These are phyloP conservation scores for Pseudomassariella vexata DNA, from an alignment of 2,329 filamentous ascomycete species.

Conservation along the genomic window DNA sequence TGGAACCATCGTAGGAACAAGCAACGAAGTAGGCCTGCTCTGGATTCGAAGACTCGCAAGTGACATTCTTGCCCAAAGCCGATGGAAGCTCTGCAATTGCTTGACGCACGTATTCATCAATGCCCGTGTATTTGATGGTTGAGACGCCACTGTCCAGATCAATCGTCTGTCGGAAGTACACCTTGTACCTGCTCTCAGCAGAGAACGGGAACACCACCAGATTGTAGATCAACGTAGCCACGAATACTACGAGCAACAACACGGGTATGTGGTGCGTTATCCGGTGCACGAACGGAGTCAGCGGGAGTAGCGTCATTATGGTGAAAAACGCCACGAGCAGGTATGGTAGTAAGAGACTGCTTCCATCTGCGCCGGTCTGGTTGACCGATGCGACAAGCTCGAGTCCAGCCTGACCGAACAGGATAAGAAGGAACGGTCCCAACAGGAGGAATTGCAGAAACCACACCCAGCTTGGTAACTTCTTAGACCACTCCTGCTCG, in stretches of 20 bases:
- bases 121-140: constrained; percentile 61
- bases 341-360: constrained; percentile 62
- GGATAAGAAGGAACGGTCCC: constrained; percentile 65
- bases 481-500: constrained; percentile 82
- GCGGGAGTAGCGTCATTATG: constrained; percentile 67
- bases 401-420: constrained; percentile 69
- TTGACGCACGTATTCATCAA: constrained; percentile 59
- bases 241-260: constrained; percentile 67
- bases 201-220: constrained; percentile 86
- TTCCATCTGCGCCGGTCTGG: constrained; percentile 79
- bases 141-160: constrained; percentile 71
- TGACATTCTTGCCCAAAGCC: constrained; percentile 54
- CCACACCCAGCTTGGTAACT: constrained; percentile 81
- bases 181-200: constrained; percentile 69
- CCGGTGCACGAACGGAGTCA: constrained; percentile 81
- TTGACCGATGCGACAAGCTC: constrained; percentile 63
- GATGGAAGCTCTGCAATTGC: constrained; percentile 68
- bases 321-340: constrained; percentile 48
- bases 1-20: constrained; percentile 65
- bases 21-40: constrained; percentile 47
- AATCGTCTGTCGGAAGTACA: constrained; percentile 79
- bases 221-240: constrained; percentile 78
- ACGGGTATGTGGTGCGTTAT: constrained; percentile 77
- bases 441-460: constrained; percentile 77
- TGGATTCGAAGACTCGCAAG: constrained; percentile 38